phyloP scores from a whole-genome alignment of 176 grass and related monocot species.

The Carex littledalei region DNA sequence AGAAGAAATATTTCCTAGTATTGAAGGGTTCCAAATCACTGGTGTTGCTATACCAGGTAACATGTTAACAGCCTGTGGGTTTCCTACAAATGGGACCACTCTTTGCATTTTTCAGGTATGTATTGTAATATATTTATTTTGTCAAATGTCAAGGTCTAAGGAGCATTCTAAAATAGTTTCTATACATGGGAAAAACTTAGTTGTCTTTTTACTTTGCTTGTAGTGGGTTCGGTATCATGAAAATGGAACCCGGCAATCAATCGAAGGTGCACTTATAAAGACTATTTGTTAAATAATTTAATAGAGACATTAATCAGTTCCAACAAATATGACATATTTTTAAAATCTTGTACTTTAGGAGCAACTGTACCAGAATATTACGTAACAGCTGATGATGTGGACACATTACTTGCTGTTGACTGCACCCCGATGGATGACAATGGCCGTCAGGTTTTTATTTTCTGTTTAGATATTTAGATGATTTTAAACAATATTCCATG shows the following conservation, averaged over 20 bases:
- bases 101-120: slow-evolving; percentile 95
- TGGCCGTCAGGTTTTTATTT: slow-evolving; percentile 59
- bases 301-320: slow-evolving; percentile 9
- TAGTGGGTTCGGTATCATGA: slow-evolving; percentile 88
- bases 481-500: background rate
- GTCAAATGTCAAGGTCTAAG: background rate
- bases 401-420: slow-evolving; percentile 75
- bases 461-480: background rate
- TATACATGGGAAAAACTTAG: slow-evolving; percentile 13
- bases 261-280: slow-evolving; percentile 57
- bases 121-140: background rate
- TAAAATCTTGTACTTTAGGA: slow-evolving; percentile 41
- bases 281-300: slow-evolving; percentile 9
- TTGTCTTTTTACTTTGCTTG: slow-evolving; percentile 16
- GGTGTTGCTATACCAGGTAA: slow-evolving; percentile 59
- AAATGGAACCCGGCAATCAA: slow-evolving; percentile 67
- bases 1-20: slow-evolving; percentile 54
- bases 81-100: slow-evolving; percentile 81
- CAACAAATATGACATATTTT: slow-evolving; percentile 17
- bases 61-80: slow-evolving; percentile 63
- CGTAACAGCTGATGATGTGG: slow-evolving; percentile 92
- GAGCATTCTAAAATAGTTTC: background rate
- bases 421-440: slow-evolving; percentile 97
- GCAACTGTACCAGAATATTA: slow-evolving; percentile 76
- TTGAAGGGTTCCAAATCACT: slow-evolving; percentile 85